These are phyloP conservation scores for Fomitiporia mediterranea DNA, from an alignment of 1,284 basidiomycete genomes.

Conservation along the genomic window DNA sequence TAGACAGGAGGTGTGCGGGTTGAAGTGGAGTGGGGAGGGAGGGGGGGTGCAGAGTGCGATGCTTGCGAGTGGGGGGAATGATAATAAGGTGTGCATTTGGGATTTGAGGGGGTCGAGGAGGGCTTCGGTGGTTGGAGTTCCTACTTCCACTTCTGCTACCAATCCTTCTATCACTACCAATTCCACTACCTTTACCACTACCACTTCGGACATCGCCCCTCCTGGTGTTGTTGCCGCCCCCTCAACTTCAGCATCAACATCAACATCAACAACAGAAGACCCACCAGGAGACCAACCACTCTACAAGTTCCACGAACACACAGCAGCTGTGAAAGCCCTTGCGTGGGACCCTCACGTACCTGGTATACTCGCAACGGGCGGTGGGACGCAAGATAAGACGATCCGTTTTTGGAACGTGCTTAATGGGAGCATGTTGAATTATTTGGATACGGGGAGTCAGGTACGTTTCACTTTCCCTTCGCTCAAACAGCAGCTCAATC, in stretches of 20 bases:
- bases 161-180: too few relatives aligned
- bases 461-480: slow-evolving; percentile 39
- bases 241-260: not conserved
- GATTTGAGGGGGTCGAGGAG: slow-evolving; percentile 67
- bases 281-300: slow-evolving; percentile 61
- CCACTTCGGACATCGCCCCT: too few relatives aligned
- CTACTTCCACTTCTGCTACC: too few relatives aligned
- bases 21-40: slow-evolving; percentile 82
- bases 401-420: slow-evolving; percentile 97
- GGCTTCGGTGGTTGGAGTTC: slow-evolving; percentile 29
- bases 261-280: slow-evolving; percentile 28
- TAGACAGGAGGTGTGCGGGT: slow-evolving; percentile 93
- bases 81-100: slow-evolving; percentile 99
- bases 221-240: not conserved
- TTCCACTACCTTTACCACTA: too few relatives aligned
- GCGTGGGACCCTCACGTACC: slow-evolving; percentile 97
- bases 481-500: too few relatives aligned
- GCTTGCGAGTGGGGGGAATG: slow-evolving; percentile 94
- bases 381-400: slow-evolving; percentile 96
- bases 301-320: slow-evolving; percentile 95
- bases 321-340: slow-evolving; percentile 95
- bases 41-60: slow-evolving; percentile 56
- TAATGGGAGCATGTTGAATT: slow-evolving; percentile 79
- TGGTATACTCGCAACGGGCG: slow-evolving; percentile 92
- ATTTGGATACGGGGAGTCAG: slow-evolving; percentile 91